phyloP scores from a whole-genome alignment of 2,329 filamentous ascomycete genomes.

The Neurospora crassa region DNA sequence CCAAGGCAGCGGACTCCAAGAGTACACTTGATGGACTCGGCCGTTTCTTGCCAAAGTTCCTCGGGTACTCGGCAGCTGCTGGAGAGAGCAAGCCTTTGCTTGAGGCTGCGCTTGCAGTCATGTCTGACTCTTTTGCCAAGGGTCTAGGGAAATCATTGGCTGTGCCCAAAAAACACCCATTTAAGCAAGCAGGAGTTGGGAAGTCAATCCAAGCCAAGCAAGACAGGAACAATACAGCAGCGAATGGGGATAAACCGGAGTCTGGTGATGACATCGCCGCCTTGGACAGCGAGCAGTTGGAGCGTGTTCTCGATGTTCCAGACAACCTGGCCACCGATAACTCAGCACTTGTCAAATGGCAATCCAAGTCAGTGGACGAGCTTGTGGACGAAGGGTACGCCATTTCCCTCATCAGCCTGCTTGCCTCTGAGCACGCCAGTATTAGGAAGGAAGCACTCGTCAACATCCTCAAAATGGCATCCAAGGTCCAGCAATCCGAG shows the following conservation, averaged over 20 bases:
- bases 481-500: slow-evolving; percentile 55
- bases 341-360: slow-evolving; percentile 53
- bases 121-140: slow-evolving; percentile 28
- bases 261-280: slow-evolving; percentile 6
- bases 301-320: slow-evolving; percentile 41
- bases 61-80: slow-evolving; percentile 43
- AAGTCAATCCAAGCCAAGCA: neutral
- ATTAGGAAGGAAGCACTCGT: slow-evolving; percentile 70
- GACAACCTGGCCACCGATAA: slow-evolving; percentile 40
- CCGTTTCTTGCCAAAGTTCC: slow-evolving; percentile 47
- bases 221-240: neutral
- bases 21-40: slow-evolving; percentile 38
- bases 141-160: neutral
- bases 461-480: slow-evolving; percentile 56
- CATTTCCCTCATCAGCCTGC: slow-evolving; percentile 59
- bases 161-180: neutral
- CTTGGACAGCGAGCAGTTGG: slow-evolving; percentile 35
- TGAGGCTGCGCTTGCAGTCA: slow-evolving; percentile 15
- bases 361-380: slow-evolving; percentile 66
- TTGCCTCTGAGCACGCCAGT: slow-evolving; percentile 64
- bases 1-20: slow-evolving; percentile 36
- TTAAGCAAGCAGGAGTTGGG: neutral
- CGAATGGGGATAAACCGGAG: neutral
- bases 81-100: slow-evolving; percentile 40
- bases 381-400: slow-evolving; percentile 70